These are phyloP conservation scores for Dictyophora rubrovolvata DNA, from an alignment of 768 basidiomycete species.

Conservation along the genomic window DNA sequence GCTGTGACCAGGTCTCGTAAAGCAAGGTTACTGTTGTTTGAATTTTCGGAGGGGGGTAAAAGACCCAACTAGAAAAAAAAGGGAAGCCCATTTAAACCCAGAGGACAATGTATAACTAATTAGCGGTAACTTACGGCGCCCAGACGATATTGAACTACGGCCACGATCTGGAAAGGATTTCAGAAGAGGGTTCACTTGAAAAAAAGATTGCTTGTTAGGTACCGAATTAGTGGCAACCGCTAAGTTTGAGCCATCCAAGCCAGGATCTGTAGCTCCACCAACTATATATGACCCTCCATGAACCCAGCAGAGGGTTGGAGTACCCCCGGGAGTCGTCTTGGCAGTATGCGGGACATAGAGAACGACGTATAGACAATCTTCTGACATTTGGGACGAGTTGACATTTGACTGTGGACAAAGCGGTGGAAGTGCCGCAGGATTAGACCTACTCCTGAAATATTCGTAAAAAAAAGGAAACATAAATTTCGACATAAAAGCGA, in stretches of 20 bases:
- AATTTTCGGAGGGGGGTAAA: slow-evolving; percentile 40
- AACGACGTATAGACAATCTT: slow-evolving; percentile 78
- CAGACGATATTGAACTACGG: slow-evolving; percentile 76
- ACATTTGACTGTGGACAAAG: slow-evolving; percentile 58
- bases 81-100: slow-evolving; percentile 1
- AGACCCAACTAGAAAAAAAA: slow-evolving; percentile 53
- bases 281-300: slow-evolving; percentile 76
- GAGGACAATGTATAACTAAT: background rate
- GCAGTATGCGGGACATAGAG: slow-evolving; percentile 52
- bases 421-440: slow-evolving; percentile 48
- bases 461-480: slow-evolving; percentile 2
- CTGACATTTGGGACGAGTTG: slow-evolving; percentile 40
- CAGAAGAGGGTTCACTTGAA: background rate
- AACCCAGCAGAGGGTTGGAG: slow-evolving; percentile 59
- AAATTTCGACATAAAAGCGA: slow-evolving; percentile 7
- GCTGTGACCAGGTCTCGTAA: slow-evolving; percentile 60
- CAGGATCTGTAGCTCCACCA: slow-evolving; percentile 62
- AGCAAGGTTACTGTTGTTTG: slow-evolving; percentile 60
- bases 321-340: slow-evolving; percentile 14
- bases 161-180: slow-evolving; percentile 39
- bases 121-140: slow-evolving; percentile 38
- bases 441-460: slow-evolving; percentile 20
- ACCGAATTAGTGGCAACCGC: slow-evolving; percentile 54
- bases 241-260: slow-evolving; percentile 68
- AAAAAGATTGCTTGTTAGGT: background rate